Evolutionary conservation across 495 filamentous ascomycete genomes (phyloP), one percentile per base, ranked within the genome.

Genomic region (Talaromyces stipitatus): DNA sequence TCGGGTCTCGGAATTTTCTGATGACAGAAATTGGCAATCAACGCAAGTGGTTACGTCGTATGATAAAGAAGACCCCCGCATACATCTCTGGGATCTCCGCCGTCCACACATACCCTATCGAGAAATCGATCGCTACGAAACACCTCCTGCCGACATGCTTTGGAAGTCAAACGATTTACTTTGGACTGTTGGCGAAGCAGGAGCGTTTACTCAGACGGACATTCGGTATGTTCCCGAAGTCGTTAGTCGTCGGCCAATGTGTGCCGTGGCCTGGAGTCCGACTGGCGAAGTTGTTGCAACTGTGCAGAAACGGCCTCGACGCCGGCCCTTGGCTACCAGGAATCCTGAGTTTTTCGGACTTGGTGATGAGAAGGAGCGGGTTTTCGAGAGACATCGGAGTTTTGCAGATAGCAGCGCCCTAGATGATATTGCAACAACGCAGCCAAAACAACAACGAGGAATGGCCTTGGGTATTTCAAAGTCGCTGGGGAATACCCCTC

Each of bases 61-160:
- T 59, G 80, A 87, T 61, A 77, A 80, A 51, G 76, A 84, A 57
- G 85, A 88, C 60, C 76, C 86, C 6, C 72, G 81, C 6, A 81
- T 96, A 30, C 90, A 97, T 61, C 73, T 97, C 5, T 98, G 94
- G 94, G 92, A 98, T 72, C 80, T 97, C 56, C 89, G 88, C 23
- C 79, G 92, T 23, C 90, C 92, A 2, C 83, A 86, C 58, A 82
- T 98, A 64, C 94, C 94, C 1, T 91, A 87, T 62, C 84, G 89
- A 50, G 92, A 95, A 66, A 84, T 96, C 57, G 84, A 88, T 63
- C 78, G 84, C 45, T 91, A 92, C 62, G 80, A 86, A 32, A 78
- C 68, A 28, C 77, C 86, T 20, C 85, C 91, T 9, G 84, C 82
- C 38, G 88, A 91, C 55, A 71, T 97, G 52, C 79, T 95, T 26